Evolutionary conservation across 345 rosid genomes (phyloP).

Genomic region (Dovyalis caffra): DNA sequence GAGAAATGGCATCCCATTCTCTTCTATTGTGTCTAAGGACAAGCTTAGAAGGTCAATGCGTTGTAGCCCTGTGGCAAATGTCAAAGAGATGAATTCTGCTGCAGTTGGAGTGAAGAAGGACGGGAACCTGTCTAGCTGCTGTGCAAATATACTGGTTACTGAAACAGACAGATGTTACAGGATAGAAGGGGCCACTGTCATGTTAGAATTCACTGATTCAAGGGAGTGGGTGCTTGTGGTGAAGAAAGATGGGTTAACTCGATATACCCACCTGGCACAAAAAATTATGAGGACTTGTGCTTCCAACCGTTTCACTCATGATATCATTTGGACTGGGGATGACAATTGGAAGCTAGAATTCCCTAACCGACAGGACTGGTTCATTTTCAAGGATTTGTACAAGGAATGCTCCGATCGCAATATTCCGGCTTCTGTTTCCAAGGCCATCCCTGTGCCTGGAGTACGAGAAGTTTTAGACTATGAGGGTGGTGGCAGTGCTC

Average conservation of each 20-base stretch:
- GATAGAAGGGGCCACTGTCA: slow-evolving; percentile 58
- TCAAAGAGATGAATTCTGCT: slow-evolving; percentile 35
- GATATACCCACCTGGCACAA: slow-evolving; percentile 47
- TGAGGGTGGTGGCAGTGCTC: slow-evolving; percentile 23
- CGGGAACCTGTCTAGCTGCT: slow-evolving; percentile 47
- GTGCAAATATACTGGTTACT: slow-evolving; percentile 54
- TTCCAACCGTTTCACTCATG: slow-evolving; percentile 62
- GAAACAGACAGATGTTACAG: slow-evolving; percentile 69
- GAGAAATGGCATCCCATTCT: slow-evolving; percentile 50
- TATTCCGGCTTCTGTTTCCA: slow-evolving; percentile 34
- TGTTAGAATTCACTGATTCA: slow-evolving; percentile 53
- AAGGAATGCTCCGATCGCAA: slow-evolving; percentile 81
- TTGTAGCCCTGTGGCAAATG: slow-evolving; percentile 26
- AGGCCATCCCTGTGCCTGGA: slow-evolving; percentile 83
- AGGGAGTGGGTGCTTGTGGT: slow-evolving; percentile 68
- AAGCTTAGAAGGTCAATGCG: slow-evolving; percentile 50
- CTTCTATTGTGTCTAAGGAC: slow-evolving; percentile 43
- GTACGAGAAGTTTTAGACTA: slow-evolving; percentile 64
- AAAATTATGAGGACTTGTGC: slow-evolving; percentile 63
- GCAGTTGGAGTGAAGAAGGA: slow-evolving; percentile 30
- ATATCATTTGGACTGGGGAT: slow-evolving; percentile 66
- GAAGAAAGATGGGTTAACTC: slow-evolving; percentile 51
- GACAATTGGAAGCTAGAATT: slow-evolving; percentile 90
- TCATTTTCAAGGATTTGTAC: slow-evolving; percentile 74
- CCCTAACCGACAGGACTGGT: slow-evolving; percentile 65